phyloP scores from a whole-genome alignment of 768 basidiomycete genomes.

The Porpolomopsis calyptriformis region DNA sequence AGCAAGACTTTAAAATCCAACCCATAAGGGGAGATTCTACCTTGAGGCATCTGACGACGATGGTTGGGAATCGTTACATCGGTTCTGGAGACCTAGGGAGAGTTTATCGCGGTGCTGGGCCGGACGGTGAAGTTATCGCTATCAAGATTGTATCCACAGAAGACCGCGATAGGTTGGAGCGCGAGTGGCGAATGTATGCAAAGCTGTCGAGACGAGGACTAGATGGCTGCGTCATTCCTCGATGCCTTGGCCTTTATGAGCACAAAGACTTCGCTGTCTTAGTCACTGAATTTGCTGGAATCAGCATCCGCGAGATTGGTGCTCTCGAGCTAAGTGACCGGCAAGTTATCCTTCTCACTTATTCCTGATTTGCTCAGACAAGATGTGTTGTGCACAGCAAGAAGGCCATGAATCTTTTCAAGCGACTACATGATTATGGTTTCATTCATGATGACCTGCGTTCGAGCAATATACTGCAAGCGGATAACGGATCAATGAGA shows the following conservation, averaged over 20 bases:
- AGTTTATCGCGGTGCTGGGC: too few species aligned
- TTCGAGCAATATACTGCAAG: neutral
- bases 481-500: neutral
- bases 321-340: neutral
- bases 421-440: neutral
- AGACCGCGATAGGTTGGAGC: neutral
- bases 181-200: neutral
- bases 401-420: neutral
- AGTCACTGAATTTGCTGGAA: neutral
- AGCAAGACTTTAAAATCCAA: too few species aligned
- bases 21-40: too few species aligned
- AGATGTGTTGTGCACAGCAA: neutral
- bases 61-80: too few species aligned
- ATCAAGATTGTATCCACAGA: neutral
- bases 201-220: neutral
- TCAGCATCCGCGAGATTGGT: neutral
- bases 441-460: neutral
- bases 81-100: too few species aligned
- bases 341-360: neutral
- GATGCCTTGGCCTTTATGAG: neutral
- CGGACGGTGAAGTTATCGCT: neutral
- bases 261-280: neutral
- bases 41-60: too few species aligned
- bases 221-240: neutral
- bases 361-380: neutral